phyloP scores from a whole-genome alignment of 2,329 filamentous ascomycete genomes.

The Plenodomus tracheiphilus region DNA sequence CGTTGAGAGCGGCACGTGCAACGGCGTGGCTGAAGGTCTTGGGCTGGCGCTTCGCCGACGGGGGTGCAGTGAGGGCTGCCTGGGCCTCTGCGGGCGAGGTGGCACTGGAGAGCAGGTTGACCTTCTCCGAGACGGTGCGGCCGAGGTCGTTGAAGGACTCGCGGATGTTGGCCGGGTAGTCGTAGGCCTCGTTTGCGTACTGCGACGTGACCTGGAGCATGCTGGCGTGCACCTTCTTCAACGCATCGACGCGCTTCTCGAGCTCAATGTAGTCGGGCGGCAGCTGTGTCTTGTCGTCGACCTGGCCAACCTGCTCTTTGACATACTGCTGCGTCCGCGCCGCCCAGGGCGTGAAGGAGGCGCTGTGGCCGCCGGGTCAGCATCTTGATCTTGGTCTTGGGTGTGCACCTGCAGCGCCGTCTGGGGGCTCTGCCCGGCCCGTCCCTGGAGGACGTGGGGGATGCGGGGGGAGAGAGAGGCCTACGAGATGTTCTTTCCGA shows the following conservation, averaged over 20 bases:
- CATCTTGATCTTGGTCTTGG: no score
- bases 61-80: constrained; percentile 87
- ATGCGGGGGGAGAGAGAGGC: constrained; percentile 26
- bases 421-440: no score
- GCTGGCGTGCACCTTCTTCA: constrained; percentile 96
- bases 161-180: constrained; percentile 97
- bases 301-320: constrained; percentile 95
- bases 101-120: constrained; percentile 83
- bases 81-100: constrained; percentile 88
- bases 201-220: constrained; percentile 97
- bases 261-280: constrained; percentile 97
- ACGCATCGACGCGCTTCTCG: constrained; percentile 96
- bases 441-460: no score
- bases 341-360: constrained; percentile 87
- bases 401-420: no score
- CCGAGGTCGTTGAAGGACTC: constrained; percentile 97
- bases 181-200: constrained; percentile 84
- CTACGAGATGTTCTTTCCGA: constrained; percentile 72
- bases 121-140: constrained; percentile 94
- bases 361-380: constrained; percentile 61
- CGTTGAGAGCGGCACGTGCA: constrained; percentile 82
- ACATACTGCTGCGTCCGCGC: constrained; percentile 95
- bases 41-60: constrained; percentile 89
- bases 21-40: constrained; percentile 99
- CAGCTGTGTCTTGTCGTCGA: constrained; percentile 96